Conservation (phyloP, 345 rosid species). For the Camelina laxa region DNA sequence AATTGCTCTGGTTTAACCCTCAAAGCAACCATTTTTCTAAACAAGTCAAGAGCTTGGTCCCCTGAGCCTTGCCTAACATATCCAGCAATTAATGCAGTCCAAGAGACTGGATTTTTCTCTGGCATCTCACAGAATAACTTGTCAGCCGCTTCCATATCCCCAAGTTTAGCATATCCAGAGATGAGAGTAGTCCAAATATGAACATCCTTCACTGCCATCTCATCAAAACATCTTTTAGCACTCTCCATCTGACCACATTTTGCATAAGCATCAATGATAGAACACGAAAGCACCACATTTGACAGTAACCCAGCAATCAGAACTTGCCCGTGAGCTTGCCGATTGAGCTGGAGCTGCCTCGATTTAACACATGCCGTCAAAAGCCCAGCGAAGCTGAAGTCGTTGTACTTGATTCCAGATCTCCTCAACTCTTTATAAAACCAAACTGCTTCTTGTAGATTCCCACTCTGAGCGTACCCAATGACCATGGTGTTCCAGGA, state of each 20-base stretch:
- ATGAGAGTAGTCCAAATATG: constrained; percentile 77
- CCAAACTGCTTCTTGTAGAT: constrained; percentile 48
- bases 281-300: constrained; percentile 65
- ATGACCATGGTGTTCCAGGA: constrained; percentile 88
- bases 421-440: constrained; percentile 63
- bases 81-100: constrained; percentile 86
- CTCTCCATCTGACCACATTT: constrained; percentile 65
- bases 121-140: constrained; percentile 70
- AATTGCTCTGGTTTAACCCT: constrained; percentile 66
- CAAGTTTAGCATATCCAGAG: constrained; percentile 68
- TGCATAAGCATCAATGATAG: constrained; percentile 65
- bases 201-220: constrained; percentile 63
- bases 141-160: constrained; percentile 65
- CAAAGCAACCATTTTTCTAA: constrained; percentile 58
- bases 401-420: constrained; percentile 57
- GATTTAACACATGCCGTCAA: constrained; percentile 65
- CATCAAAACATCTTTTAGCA: constrained; percentile 67
- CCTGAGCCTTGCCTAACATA: constrained; percentile 67
- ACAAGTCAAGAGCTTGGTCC: constrained; percentile 53
- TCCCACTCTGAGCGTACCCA: constrained; percentile 59
- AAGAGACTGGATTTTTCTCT: constrained; percentile 60
- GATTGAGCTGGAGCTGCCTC: constrained; percentile 49
- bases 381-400: constrained; percentile 70
- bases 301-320: constrained; percentile 60
- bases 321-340: constrained; percentile 85